A percentile compares a stretch with the other conserved stretches of the same genome.
Evolutionary conservation across 139 green algal species (phyloP).

Genomic region (Chlorella ohadii): DNA sequence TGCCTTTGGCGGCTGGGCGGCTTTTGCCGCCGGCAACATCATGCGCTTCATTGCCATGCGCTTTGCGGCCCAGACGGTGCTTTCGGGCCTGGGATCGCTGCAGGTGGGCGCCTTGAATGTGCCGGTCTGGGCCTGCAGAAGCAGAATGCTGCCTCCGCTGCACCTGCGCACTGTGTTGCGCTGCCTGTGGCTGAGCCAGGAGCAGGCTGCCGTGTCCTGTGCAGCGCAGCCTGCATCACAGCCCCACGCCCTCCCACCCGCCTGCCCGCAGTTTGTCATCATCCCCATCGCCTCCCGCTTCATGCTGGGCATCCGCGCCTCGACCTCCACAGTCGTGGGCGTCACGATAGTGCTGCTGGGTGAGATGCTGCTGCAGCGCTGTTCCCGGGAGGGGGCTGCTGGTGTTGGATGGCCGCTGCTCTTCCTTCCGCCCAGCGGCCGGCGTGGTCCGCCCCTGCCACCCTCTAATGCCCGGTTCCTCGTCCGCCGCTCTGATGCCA

Average conservation of each 20-base stretch:
- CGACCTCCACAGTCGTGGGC: constrained; percentile 38
- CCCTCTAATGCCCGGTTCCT: not conserved
- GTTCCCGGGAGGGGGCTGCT: not conserved
- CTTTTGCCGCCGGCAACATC: constrained; percentile 58
- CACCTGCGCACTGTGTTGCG: no score
- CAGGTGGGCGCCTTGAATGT: no score
- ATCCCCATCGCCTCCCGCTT: constrained; percentile 54
- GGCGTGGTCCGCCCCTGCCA: no score
- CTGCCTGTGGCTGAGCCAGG: no score
- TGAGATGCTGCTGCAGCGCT: not conserved
- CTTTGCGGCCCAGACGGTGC: constrained; percentile 62
- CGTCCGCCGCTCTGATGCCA: no score
- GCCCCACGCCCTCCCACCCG: no score
- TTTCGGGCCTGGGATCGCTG: constrained; percentile 45
- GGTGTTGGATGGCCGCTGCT: not conserved
- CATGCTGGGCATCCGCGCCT: constrained; percentile 49
- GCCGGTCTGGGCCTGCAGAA: no score
- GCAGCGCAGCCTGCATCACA: no score
- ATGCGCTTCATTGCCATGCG: constrained; percentile 62
- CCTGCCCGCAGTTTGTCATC: constrained; percentile 53
- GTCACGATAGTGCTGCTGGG: constrained; percentile 52
- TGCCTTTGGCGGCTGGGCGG: constrained; percentile 42
- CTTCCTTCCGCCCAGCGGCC: not conserved
- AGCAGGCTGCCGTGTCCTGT: no score
- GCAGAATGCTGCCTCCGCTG: no score